Percentiles rank a stretch among this genome's conserved stretches.
phyloP scores from a whole-genome alignment of 2,329 filamentous ascomycete genomes.

The Exophiala aquamarina region DNA sequence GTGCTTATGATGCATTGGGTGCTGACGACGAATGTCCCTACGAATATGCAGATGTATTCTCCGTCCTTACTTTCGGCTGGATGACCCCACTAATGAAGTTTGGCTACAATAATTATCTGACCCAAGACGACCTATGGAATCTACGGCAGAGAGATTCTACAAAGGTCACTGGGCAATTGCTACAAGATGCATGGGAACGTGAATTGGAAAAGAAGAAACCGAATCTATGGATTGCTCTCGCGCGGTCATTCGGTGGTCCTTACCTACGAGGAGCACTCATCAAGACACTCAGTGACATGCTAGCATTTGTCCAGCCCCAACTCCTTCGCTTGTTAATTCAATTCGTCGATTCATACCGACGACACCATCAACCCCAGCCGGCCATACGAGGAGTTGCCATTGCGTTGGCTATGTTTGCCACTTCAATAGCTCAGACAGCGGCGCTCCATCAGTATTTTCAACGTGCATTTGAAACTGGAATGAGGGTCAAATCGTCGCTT shows the following conservation, averaged over 20 bases:
- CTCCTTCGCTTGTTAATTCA: conserved; percentile 78
- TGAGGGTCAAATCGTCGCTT: conserved; percentile 91
- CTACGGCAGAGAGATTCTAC: conserved; percentile 79
- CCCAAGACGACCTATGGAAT: conserved; percentile 94
- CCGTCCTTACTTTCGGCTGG: conserved; percentile 91
- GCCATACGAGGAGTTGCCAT: conserved; percentile 82
- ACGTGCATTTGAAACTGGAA: conserved; percentile 87
- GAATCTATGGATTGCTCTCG: conserved; percentile 82
- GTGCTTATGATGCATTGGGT: conserved; percentile 66
- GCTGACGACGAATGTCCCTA: conserved; percentile 70
- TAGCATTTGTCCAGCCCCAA: conserved; percentile 90
- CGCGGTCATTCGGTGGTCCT: conserved; percentile 79
- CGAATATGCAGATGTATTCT: conserved; percentile 93
- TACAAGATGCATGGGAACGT: conserved; percentile 73
- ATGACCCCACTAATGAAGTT: conserved; percentile 98
- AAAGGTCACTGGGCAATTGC: conserved; percentile 65
- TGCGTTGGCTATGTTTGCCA: conserved; percentile 85
- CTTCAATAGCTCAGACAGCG: conserved; percentile 81
- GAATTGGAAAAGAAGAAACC: conserved; percentile 74
- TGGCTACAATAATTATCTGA: conserved; percentile 88
- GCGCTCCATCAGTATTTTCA: conserved; percentile 98
- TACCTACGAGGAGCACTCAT: conserved; percentile 80
- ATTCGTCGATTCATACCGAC: conserved; percentile 76
- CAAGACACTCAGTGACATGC: conserved; percentile 82
- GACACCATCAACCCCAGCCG: conserved; percentile 65